Percentiles rank a stretch among this genome's conserved stretches.
phyloP scores from a whole-genome alignment of 1,284 basidiomycete genomes.

The Melampsora larici-populina region DNA sequence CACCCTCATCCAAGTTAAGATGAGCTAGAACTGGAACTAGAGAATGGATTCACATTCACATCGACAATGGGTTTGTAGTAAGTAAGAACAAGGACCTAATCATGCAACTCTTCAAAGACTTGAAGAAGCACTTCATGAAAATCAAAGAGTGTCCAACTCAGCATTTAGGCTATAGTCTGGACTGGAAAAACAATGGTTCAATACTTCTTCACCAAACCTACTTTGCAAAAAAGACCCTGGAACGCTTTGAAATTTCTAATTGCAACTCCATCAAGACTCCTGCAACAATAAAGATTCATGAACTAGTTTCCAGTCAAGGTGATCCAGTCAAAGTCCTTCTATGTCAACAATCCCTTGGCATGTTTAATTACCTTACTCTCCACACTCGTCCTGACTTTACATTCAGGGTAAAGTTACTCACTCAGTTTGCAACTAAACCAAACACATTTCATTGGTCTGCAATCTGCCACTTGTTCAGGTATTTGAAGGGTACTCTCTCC shows the following conservation, averaged over 20 bases:
- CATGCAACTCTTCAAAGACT: not conserved
- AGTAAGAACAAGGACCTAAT: not conserved
- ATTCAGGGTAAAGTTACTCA: constrained; percentile 1
- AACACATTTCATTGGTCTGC: not conserved
- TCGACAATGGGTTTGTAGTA: not conserved
- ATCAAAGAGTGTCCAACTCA: not conserved
- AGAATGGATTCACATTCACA: not conserved
- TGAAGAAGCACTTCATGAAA: constrained; percentile 2
- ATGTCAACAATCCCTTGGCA: constrained; percentile 12
- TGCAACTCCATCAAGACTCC: not conserved
- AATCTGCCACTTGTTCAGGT: not conserved
- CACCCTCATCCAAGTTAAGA: too few species aligned
- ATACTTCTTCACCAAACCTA: not conserved
- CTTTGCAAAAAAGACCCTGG: too few species aligned
- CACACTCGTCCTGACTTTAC: constrained; percentile 18
- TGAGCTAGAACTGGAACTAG: too few species aligned
- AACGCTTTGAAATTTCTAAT: not conserved
- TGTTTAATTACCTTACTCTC: constrained; percentile 3
- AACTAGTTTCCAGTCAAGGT: too few species aligned
- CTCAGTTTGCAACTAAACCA: too few species aligned
- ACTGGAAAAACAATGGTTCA: not conserved
- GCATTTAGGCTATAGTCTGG: not conserved
- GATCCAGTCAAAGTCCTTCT: too few species aligned
- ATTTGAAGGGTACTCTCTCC: not conserved
- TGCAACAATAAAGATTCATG: too few species aligned